These are phyloP conservation scores for Cryptococcus jaspeensis DNA, from an alignment of 1,284 basidiomycete species.

Conservation along the genomic window DNA sequence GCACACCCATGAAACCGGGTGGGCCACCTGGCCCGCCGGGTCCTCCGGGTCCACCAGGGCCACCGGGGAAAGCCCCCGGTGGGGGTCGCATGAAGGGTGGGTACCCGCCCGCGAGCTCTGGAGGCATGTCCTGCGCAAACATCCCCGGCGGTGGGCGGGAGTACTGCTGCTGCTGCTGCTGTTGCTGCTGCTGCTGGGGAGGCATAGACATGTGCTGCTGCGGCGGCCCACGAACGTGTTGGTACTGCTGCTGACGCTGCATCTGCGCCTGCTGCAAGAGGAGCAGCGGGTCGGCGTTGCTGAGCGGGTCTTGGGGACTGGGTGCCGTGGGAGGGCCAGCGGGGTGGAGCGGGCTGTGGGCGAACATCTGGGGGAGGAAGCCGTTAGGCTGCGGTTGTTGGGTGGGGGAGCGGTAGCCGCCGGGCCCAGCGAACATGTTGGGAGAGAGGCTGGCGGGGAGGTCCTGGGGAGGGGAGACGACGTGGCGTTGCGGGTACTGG, in stretches of 20 bases:
- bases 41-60: too few species aligned
- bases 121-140: not conserved
- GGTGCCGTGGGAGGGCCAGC: not conserved
- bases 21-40: not conserved
- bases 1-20: not conserved
- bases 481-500: not conserved
- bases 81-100: slow-evolving; percentile 8
- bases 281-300: slow-evolving; percentile 26
- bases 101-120: not conserved
- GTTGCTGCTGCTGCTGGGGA: slow-evolving; percentile 1
- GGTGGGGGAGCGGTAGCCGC: not conserved
- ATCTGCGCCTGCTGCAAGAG: slow-evolving; percentile 30
- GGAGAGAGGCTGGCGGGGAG: slow-evolving; percentile 2
- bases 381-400: slow-evolving; percentile 8
- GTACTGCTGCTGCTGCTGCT: not conserved
- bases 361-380: slow-evolving; percentile 18
- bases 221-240: slow-evolving; percentile 8
- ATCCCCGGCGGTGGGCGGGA: slow-evolving; percentile 10
- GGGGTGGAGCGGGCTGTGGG: not conserved
- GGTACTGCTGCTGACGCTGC: slow-evolving; percentile 12
- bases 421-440: slow-evolving; percentile 1
- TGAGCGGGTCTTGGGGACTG: slow-evolving; percentile 3
- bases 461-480: not conserved
- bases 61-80: not conserved
- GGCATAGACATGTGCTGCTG: slow-evolving; percentile 21